Conservation (phyloP, 257 asterid genomes). For the Orobanche coerulescens region DNA sequence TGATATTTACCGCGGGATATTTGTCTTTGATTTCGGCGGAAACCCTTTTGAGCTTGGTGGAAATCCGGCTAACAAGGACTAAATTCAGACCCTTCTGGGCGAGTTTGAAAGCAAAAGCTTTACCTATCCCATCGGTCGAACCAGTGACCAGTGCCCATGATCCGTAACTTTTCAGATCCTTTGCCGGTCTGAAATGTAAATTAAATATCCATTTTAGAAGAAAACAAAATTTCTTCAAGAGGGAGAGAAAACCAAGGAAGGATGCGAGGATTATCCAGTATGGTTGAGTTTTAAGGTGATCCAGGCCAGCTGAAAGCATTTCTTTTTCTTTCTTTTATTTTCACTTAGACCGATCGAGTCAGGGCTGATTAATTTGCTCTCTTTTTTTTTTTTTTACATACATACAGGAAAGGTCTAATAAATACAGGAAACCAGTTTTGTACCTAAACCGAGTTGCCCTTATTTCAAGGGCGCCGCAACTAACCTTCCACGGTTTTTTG, state of each 20-base stretch:
- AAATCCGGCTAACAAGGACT: conserved; percentile 49
- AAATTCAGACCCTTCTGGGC: conserved; percentile 58
- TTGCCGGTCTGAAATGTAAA: conserved; percentile 35
- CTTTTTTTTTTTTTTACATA: too few species aligned
- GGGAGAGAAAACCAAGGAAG: conserved; percentile 38
- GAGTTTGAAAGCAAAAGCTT: conserved; percentile 60
- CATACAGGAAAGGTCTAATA: neutral
- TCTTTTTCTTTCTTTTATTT: neutral
- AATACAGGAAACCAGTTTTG: neutral
- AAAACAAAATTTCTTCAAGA: conserved; percentile 22
- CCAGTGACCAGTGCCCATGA: conserved; percentile 86
- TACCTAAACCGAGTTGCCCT: too few species aligned
- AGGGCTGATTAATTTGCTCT: neutral
- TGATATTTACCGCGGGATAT: conserved; percentile 26
- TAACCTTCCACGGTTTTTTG: too few species aligned
- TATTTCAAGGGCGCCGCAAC: too few species aligned
- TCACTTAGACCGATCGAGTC: too few species aligned
- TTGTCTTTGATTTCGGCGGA: conserved; percentile 32
- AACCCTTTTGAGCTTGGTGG: conserved; percentile 35
- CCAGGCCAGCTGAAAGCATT: conserved; percentile 25
- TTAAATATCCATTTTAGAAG: conserved; percentile 41
- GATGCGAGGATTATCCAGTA: conserved; percentile 38
- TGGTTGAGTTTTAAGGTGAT: conserved; percentile 33
- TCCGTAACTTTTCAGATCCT: conserved; percentile 54
- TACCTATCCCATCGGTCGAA: conserved; percentile 80